Evolutionary conservation across 208 protist genomes (phyloP).

Genomic region (Endotrypanum monterogeii): DNA sequence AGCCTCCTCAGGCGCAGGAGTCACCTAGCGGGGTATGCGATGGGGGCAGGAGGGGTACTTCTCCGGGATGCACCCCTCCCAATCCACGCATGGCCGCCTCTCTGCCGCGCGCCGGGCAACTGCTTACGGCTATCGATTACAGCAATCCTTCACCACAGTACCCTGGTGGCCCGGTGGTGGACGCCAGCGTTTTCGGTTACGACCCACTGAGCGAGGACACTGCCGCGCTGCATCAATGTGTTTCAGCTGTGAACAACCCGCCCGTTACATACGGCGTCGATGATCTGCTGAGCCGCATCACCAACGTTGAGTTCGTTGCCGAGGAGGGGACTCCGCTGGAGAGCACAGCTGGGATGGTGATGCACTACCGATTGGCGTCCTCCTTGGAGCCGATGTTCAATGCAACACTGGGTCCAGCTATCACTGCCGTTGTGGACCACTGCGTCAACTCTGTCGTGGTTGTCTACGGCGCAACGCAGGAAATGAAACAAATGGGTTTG

Average conservation of each 20-base stretch:
- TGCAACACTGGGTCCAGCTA: slow-evolving; percentile 55
- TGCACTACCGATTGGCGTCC: slow-evolving; percentile 53
- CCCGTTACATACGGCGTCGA: slow-evolving; percentile 55
- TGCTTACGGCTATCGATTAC: slow-evolving; percentile 38
- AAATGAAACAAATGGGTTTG: slow-evolving; percentile 89
- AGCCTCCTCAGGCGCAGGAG: slow-evolving; percentile 6
- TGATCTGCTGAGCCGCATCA: slow-evolving; percentile 56
- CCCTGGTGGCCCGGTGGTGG: slow-evolving; percentile 28
- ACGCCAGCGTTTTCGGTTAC: slow-evolving; percentile 27
- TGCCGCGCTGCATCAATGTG: slow-evolving; percentile 45
- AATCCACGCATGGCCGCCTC: slow-evolving; percentile 31
- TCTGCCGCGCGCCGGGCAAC: slow-evolving; percentile 40
- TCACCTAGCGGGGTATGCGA: neutral
- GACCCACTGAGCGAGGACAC: slow-evolving; percentile 45
- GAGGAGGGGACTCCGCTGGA: slow-evolving; percentile 26
- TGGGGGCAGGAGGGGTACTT: slow-evolving; percentile 16
- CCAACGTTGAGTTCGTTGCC: slow-evolving; percentile 68
- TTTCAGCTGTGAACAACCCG: slow-evolving; percentile 52
- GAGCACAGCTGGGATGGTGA: slow-evolving; percentile 17
- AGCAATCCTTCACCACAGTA: slow-evolving; percentile 32
- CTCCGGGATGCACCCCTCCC: slow-evolving; percentile 20
- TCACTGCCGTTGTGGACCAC: slow-evolving; percentile 74
- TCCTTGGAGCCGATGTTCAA: slow-evolving; percentile 60
- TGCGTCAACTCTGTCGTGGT: slow-evolving; percentile 78
- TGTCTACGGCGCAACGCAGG: slow-evolving; percentile 86